Evolutionary conservation across 192 early-diverging fungal genomes (phyloP), one percentile per base, ranked within the genome.

Genomic region (Coemansia sp.): DNA sequence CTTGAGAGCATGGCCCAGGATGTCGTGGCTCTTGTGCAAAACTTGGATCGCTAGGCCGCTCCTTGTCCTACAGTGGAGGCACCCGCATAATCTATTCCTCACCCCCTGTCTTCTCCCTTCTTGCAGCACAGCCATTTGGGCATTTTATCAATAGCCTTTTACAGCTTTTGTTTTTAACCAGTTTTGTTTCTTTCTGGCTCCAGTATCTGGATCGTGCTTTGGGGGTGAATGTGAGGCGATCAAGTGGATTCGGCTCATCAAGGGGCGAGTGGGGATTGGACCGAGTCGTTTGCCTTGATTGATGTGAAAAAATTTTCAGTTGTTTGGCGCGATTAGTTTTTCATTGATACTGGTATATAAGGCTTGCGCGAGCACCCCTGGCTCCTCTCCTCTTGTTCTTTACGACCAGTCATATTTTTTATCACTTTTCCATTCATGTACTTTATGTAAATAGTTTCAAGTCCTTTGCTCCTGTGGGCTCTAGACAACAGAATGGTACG

Each of bases 1-100:
- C 74, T 80, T 36, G 72, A 74, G 40, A 66, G 39, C 36, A 65
- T 80, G 37, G 77, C 77, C 1, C 77, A 80, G 69, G 71, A 80
- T 38, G 65, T 80, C 39, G 51, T 74, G 5, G 61, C 71, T 33
- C 57, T 80, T 21, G 77, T 80, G 14, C 60, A 71, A 36, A 70
- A 38, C 33, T 57, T 74, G 13, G 77, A 80, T 24, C 60, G 66
- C 48, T 73, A 33, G 62, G 20, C 3, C 4, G 18, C 13, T 42
- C 8, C 9, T 11, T 20, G 20, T 14, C 34, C 16, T 33, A 59
- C 35, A 36, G 24, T 26, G 28, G 26, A 28, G 28, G 23, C 33
- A 62, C 33, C 1, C 4, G 31, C 18, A 21, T 26, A n/a, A 48
- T 57, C 20, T 53, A 43, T 63, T 34, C 20, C 9, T 59, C 50